phyloP scores from a whole-genome alignment of 1,284 basidiomycete species.

The Melampsora abietis-canadensis region DNA sequence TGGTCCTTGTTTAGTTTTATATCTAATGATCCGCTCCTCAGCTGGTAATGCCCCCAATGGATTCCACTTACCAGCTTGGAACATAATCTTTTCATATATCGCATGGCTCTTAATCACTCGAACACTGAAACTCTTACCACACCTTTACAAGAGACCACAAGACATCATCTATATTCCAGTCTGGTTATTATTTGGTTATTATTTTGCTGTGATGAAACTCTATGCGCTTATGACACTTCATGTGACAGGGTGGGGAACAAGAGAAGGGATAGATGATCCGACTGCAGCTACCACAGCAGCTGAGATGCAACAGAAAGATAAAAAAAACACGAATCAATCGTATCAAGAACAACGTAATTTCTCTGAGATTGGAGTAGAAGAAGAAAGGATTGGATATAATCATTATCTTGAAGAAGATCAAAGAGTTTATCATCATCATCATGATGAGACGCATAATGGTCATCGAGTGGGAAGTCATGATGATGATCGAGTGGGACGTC shows the following conservation, averaged over 20 bases:
- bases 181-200: conserved; percentile 86
- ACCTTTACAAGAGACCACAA: conserved; percentile 76
- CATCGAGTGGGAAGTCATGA: no score
- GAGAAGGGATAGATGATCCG: conserved; percentile 70
- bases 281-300: conserved; percentile 13
- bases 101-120: conserved; percentile 79
- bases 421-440: no score
- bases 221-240: conserved; percentile 78
- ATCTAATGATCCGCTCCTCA: conserved; percentile 73
- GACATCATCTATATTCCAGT: conserved; percentile 84
- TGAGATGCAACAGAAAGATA: conserved; percentile 9
- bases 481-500: no score
- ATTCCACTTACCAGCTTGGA: conserved; percentile 86
- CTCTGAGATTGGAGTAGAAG: no score
- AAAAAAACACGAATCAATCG: neutral
- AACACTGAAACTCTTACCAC: conserved; percentile 79
- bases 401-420: no score
- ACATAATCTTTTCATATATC: conserved; percentile 55
- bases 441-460: no score
- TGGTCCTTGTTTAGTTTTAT: conserved; percentile 72
- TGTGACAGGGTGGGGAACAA: conserved; percentile 85
- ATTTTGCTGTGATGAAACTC: conserved; percentile 80
- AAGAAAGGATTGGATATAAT: no score
- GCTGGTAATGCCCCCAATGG: conserved; percentile 67
- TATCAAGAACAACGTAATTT: neutral